Conservation (phyloP, 805 yeast genomes). For the Candida railenensis region DNA sequence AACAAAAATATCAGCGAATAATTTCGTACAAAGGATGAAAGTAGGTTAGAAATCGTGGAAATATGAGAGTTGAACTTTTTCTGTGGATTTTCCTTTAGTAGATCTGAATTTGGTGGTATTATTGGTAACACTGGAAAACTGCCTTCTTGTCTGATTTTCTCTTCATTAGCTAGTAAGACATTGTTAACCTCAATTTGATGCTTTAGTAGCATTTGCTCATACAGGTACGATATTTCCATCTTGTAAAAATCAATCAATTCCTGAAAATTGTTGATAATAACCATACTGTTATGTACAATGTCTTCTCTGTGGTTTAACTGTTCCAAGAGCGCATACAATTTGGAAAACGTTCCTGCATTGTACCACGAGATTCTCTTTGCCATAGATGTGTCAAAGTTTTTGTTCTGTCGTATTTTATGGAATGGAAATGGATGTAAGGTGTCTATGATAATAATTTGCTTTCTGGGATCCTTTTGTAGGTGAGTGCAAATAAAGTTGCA, state of each 20-base stretch:
- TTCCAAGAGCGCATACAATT: conserved; percentile 18
- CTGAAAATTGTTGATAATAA: conserved; percentile 32
- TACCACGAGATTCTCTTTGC: conserved; percentile 12
- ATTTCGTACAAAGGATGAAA: conserved; percentile 15
- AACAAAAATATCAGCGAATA: conserved; percentile 26
- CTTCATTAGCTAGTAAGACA: conserved; percentile 16
- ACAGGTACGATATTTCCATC: conserved; percentile 28
- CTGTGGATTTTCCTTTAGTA: conserved; percentile 28
- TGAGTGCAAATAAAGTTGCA: conserved; percentile 28
- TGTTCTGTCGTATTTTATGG: conserved; percentile 18
- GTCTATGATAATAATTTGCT: conserved; percentile 28
- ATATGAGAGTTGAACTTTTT: conserved; percentile 31
- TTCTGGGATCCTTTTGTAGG: conserved; percentile 12
- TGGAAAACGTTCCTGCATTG: conserved; percentile 25
- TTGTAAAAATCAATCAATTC: conserved; percentile 35
- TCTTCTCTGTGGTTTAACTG: conserved; percentile 4
- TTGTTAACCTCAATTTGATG: conserved; percentile 29
- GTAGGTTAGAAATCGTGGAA: conserved; percentile 20
- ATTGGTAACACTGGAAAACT: conserved; percentile 20
- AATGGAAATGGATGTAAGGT: conserved; percentile 31
- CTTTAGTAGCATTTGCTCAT: conserved; percentile 33
- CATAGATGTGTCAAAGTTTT: conserved; percentile 13
- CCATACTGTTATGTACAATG: conserved; percentile 13
- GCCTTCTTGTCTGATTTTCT: conserved; percentile 23
- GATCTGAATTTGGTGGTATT: conserved; percentile 27